phyloP scores from a whole-genome alignment of 495 filamentous ascomycete genomes.

The Xylaria grammica region DNA sequence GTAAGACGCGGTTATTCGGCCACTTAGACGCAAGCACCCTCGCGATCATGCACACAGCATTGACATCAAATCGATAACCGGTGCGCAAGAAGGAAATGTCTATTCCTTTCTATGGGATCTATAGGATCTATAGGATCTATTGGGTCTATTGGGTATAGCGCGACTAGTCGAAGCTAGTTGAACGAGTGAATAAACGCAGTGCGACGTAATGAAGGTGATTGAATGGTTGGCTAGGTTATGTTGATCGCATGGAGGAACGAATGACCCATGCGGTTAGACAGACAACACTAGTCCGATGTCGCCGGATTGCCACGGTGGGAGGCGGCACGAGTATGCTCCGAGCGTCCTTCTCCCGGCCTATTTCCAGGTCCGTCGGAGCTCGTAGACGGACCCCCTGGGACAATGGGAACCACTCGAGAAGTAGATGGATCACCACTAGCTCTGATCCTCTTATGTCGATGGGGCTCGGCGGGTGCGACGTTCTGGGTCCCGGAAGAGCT shows the following conservation, averaged over 20 bases:
- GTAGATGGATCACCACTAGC: background rate
- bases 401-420: background rate
- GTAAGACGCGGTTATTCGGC: background rate
- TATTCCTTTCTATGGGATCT: no score
- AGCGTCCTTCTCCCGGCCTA: background rate
- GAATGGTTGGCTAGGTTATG: background rate
- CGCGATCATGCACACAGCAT: background rate
- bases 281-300: background rate
- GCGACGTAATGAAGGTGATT: background rate
- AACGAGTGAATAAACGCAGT: background rate
- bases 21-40: background rate
- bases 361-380: background rate
- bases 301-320: background rate
- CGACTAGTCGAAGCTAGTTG: background rate
- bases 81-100: background rate
- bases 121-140: no score
- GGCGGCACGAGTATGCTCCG: background rate
- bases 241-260: background rate
- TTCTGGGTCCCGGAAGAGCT: background rate
- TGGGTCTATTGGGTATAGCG: conserved; percentile 18
- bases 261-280: no score
- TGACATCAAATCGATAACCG: no score
- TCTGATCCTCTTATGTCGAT: conserved; percentile 4
- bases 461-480: background rate
- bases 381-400: background rate